Percentiles rank a stretch among this genome's conserved stretches.
Conservation (phyloP, 768 basidiomycete genomes). For the Tulasnella calospora region DNA sequence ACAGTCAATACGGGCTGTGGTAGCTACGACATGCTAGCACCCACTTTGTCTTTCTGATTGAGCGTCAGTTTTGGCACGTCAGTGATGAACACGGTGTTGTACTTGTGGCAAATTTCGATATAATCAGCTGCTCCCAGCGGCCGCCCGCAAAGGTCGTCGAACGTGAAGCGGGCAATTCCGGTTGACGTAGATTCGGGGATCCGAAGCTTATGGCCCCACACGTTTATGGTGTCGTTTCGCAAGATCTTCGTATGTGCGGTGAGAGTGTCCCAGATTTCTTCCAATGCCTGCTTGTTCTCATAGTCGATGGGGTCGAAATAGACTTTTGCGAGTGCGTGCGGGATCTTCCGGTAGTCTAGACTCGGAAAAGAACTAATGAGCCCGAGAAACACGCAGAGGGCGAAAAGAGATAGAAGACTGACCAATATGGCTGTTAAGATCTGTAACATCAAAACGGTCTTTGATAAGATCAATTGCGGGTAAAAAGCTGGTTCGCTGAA, state of each 20-base stretch:
- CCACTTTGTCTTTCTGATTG: conserved; percentile 77
- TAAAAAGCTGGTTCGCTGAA: conserved; percentile 89
- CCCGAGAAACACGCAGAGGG: neutral
- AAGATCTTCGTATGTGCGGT: conserved; percentile 51
- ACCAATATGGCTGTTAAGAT: conserved; percentile 95
- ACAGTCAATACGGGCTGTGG: neutral
- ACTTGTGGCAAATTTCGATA: conserved; percentile 83
- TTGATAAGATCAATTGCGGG: conserved; percentile 94
- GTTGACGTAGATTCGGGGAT: conserved; percentile 68
- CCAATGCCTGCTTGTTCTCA: conserved; percentile 62
- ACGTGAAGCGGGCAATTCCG: conserved; percentile 75
- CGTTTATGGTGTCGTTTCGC: conserved; percentile 57
- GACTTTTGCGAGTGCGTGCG: conserved; percentile 86
- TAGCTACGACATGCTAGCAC: neutral
- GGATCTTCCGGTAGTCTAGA: conserved; percentile 85
- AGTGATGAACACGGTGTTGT: conserved; percentile 80
- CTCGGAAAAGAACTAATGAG: conserved; percentile 21
- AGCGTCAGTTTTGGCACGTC: conserved; percentile 87
- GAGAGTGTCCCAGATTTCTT: conserved; percentile 77
- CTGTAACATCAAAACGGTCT: conserved; percentile 75
- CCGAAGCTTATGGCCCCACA: conserved; percentile 84
- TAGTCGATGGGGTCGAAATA: conserved; percentile 79
- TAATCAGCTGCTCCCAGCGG: conserved; percentile 95
- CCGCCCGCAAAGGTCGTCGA: conserved; percentile 78
- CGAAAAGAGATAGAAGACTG: conserved; percentile 29